Conservation (phyloP, 164 flowering plant genomes). For the Nymphaea thermarum region DNA sequence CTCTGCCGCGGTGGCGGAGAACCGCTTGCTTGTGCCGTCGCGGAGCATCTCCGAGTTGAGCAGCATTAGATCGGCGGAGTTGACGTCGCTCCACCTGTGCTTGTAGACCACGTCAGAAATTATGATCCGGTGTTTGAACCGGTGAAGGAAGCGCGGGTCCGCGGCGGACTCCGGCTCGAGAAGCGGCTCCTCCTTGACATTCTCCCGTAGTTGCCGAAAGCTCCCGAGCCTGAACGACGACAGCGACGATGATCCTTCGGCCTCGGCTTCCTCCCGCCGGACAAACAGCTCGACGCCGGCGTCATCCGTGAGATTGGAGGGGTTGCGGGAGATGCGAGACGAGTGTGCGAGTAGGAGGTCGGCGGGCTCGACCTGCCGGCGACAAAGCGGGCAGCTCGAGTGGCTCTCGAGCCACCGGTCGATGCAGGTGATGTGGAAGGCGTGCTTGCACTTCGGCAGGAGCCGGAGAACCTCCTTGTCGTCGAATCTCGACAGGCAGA, state of each 20-base stretch:
- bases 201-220: conserved; percentile 12
- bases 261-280: conserved; percentile 16
- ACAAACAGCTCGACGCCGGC: conserved; percentile 28
- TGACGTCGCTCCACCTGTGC: conserved; percentile 74
- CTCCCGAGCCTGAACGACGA: conserved; percentile 28
- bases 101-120: conserved; percentile 49
- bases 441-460: conserved; percentile 79
- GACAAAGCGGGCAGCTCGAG: conserved; percentile 81
- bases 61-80: conserved; percentile 58
- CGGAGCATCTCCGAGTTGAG: conserved; percentile 58
- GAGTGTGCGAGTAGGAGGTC: conserved; percentile 42
- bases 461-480: conserved; percentile 58
- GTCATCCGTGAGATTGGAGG: conserved; percentile 28
- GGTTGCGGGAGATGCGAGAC: conserved; percentile 31
- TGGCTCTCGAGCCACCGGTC: conserved; percentile 90
- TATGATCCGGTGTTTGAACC: conserved; percentile 49
- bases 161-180: conserved; percentile 11
- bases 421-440: conserved; percentile 71
- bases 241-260: conserved; percentile 10
- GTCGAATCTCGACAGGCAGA: conserved; percentile 72
- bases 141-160: conserved; percentile 20
- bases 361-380: conserved; percentile 32
- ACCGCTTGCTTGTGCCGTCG: conserved; percentile 25
- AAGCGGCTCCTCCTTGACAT: conserved; percentile 12
- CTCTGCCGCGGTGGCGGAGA: conserved; percentile 6